Evolutionary conservation across 2,329 filamentous ascomycete species (phyloP).

Genomic region (Alternaria brassicicola): DNA sequence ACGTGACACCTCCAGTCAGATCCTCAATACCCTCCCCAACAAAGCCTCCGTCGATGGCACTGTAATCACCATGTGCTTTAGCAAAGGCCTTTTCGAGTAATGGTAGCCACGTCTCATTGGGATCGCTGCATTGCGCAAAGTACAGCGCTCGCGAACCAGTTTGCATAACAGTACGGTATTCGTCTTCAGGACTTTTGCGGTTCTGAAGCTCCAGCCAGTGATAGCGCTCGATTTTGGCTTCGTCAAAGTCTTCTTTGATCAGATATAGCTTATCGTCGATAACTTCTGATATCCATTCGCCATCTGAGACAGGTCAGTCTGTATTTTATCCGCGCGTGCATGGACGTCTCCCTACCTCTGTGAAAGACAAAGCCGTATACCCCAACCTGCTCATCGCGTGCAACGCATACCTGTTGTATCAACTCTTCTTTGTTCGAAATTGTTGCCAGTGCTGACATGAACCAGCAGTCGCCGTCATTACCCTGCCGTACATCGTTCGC

Average conservation of each 20-base stretch:
- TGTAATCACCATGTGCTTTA: constrained; percentile 82
- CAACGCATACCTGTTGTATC: constrained; percentile 76
- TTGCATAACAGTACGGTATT: constrained; percentile 72
- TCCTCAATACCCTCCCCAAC: constrained; percentile 68
- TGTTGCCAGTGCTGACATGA: constrained; percentile 79
- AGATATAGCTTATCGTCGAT: constrained; percentile 91
- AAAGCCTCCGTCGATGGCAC: constrained; percentile 75
- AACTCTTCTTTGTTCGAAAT: constrained; percentile 74
- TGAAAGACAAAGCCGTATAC: constrained; percentile 88
- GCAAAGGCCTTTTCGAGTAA: constrained; percentile 83
- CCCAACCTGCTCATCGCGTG: constrained; percentile 72
- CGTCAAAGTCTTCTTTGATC: constrained; percentile 81
- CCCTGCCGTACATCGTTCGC: constrained; percentile 82
- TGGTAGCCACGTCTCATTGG: constrained; percentile 83
- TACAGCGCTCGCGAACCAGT: constrained; percentile 78
- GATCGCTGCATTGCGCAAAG: constrained; percentile 76
- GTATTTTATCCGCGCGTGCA: constrained; percentile 1
- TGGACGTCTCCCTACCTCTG: constrained; percentile 56
- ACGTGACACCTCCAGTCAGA: constrained; percentile 71
- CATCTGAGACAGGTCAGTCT: constrained; percentile 59
- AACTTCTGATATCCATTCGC: constrained; percentile 90
- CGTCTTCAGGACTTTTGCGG: constrained; percentile 72
- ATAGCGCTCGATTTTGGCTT: constrained; percentile 71
- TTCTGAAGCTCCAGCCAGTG: constrained; percentile 74
- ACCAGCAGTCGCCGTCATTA: constrained; percentile 81